Conservation (phyloP, 164 flowering plant genomes). For the Stephania yunnanensis region DNA sequence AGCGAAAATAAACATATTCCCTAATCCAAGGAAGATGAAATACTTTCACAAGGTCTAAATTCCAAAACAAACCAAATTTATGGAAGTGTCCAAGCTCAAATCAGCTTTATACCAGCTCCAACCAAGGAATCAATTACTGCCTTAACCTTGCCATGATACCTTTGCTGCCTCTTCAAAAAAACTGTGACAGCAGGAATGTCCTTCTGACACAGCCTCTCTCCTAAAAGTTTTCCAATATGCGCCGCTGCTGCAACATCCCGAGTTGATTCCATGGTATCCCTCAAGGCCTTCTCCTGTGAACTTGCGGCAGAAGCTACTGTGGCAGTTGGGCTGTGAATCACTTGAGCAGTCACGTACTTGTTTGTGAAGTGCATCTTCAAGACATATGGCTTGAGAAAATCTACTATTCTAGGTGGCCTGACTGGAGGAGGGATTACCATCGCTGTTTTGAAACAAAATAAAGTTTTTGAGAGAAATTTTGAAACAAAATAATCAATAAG, state of each 20-base stretch:
- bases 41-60: too few relatives aligned
- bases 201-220: slow-evolving; percentile 55
- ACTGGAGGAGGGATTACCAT: slow-evolving; percentile 82
- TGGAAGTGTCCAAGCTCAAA: slow-evolving; percentile 19
- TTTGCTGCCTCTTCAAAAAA: slow-evolving; percentile 58
- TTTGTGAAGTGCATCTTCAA: slow-evolving; percentile 84
- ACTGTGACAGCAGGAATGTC: slow-evolving; percentile 71
- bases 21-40: too few relatives aligned
- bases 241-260: slow-evolving; percentile 83
- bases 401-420: slow-evolving; percentile 43
- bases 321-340: slow-evolving; percentile 73
- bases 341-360: slow-evolving; percentile 76
- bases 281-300: slow-evolving; percentile 67
- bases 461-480: too few relatives aligned
- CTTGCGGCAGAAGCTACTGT: slow-evolving; percentile 77
- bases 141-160: slow-evolving; percentile 80
- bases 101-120: slow-evolving; percentile 62
- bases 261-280: slow-evolving; percentile 46
- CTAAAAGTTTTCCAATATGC: slow-evolving; percentile 68
- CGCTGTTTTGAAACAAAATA: slow-evolving; percentile 13
- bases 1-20: too few relatives aligned
- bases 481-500: not conserved
- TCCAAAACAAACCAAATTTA: not conserved
- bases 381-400: slow-evolving; percentile 75
- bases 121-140: slow-evolving; percentile 67